A percentile compares a stretch with the other conserved stretches of the same genome.
phyloP scores from a whole-genome alignment of 2,329 filamentous ascomycete genomes.

The Pseudogymnoascus sp. region DNA sequence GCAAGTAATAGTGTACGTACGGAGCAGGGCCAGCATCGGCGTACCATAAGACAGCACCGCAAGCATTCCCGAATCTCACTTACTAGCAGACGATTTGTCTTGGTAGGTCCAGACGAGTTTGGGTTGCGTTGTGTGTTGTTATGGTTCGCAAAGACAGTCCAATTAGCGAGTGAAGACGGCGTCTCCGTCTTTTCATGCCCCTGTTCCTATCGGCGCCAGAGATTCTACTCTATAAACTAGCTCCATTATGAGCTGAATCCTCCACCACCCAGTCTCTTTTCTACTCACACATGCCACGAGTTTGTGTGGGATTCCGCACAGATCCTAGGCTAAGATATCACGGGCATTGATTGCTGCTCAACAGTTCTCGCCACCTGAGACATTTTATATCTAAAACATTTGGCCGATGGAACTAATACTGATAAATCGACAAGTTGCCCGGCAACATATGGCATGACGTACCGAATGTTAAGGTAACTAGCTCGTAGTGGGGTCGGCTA shows the following conservation, averaged over 20 bases:
- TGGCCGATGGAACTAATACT: slow-evolving; percentile 8
- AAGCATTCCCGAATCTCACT: not conserved
- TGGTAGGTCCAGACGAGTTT: slow-evolving; percentile 3
- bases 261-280: not conserved
- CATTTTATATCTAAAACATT: slow-evolving; percentile 8
- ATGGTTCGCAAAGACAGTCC: not conserved
- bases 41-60: slow-evolving; percentile 3
- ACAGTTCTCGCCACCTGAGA: slow-evolving; percentile 6
- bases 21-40: not conserved
- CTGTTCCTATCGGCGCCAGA: slow-evolving; percentile 6
- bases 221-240: not conserved
- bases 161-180: slow-evolving; percentile 3
- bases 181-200: slow-evolving; percentile 6
- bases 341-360: not conserved
- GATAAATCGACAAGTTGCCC: not conserved
- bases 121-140: not conserved
- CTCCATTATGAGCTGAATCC: not conserved
- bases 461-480: not conserved
- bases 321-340: not conserved
- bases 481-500: not conserved
- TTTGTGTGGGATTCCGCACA: slow-evolving; percentile 4
- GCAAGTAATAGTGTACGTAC: not conserved
- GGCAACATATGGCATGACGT: not conserved
- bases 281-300: slow-evolving; percentile 5
- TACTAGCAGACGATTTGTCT: not conserved